Conservation (phyloP, 2,329 filamentous ascomycete species). For the Penicillium palitans region DNA sequence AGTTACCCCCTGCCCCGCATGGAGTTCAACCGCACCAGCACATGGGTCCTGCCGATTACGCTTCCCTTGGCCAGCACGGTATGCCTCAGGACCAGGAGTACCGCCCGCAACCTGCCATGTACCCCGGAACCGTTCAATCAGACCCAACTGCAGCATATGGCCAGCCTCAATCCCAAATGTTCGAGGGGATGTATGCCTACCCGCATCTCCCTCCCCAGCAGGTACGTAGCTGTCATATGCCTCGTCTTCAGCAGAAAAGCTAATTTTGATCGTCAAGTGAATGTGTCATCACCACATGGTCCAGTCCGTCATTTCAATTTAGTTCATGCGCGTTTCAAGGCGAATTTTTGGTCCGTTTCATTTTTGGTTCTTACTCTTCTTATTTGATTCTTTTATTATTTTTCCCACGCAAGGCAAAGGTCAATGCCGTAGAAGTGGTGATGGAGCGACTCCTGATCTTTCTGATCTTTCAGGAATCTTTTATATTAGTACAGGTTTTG, state of each 20-base stretch:
- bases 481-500: not conserved
- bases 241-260: not conserved
- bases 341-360: constrained; percentile 19
- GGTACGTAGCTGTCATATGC: constrained; percentile 51
- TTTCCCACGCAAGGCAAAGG: constrained; percentile 7
- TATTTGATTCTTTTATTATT: not conserved
- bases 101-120: constrained; percentile 76
- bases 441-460: not conserved
- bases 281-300: not conserved
- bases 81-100: constrained; percentile 74
- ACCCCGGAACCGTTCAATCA: constrained; percentile 73
- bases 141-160: constrained; percentile 72
- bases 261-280: constrained; percentile 12
- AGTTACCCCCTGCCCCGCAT: constrained; percentile 47
- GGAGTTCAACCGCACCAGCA: constrained; percentile 57
- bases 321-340: constrained; percentile 15
- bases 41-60: constrained; percentile 58
- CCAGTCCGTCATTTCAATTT: constrained; percentile 11
- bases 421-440: constrained; percentile 12
- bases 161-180: constrained; percentile 74
- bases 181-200: constrained; percentile 84
- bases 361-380: constrained; percentile 4
- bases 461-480: not conserved
- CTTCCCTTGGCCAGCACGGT: constrained; percentile 62
- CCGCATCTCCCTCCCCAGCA: constrained; percentile 78